Percentiles rank a stretch among this genome's conserved stretches.
Evolutionary conservation across 768 basidiomycete genomes (phyloP).

Genomic region (Naematelia aurantialba): DNA sequence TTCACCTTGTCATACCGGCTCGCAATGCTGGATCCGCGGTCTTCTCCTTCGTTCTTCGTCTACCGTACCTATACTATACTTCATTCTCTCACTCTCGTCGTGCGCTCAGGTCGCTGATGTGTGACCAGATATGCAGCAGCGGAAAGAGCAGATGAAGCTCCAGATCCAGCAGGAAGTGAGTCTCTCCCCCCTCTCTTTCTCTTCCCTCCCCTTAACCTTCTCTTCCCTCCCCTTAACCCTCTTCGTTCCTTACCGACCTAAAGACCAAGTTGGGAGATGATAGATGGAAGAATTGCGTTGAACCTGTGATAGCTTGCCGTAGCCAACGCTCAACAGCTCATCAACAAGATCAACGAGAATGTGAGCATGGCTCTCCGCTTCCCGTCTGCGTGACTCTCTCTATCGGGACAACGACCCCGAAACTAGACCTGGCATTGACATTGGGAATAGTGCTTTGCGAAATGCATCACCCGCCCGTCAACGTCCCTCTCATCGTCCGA

Average conservation of each 20-base stretch:
- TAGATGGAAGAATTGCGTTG: too few species aligned
- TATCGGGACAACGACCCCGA: background rate
- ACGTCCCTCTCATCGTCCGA: slow-evolving; percentile 45
- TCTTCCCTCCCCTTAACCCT: too few species aligned
- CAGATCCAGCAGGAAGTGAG: slow-evolving; percentile 45
- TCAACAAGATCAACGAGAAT: slow-evolving; percentile 51
- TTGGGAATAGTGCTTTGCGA: slow-evolving; percentile 45
- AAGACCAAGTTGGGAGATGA: too few species aligned
- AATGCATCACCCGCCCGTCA: slow-evolving; percentile 43
- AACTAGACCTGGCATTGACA: background rate
- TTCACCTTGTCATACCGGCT: too few species aligned
- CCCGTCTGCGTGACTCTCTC: slow-evolving; percentile 2
- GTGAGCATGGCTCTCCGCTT: slow-evolving; percentile 22
- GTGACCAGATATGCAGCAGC: slow-evolving; percentile 43
- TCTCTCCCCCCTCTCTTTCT: background rate
- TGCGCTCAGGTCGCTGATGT: too few species aligned
- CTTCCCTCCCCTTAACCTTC: background rate
- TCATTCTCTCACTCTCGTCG: too few species aligned
- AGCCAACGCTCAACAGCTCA: slow-evolving; percentile 49
- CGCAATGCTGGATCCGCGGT: too few species aligned
- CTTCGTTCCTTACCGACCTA: too few species aligned
- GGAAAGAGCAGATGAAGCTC: slow-evolving; percentile 51
- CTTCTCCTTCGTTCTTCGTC: too few species aligned
- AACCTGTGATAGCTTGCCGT: too few species aligned
- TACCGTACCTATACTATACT: too few species aligned